Evolutionary conservation across 352 stramenopile species (phyloP), one percentile per base, ranked within the genome.

Genomic region (Globisporangium splendens): DNA sequence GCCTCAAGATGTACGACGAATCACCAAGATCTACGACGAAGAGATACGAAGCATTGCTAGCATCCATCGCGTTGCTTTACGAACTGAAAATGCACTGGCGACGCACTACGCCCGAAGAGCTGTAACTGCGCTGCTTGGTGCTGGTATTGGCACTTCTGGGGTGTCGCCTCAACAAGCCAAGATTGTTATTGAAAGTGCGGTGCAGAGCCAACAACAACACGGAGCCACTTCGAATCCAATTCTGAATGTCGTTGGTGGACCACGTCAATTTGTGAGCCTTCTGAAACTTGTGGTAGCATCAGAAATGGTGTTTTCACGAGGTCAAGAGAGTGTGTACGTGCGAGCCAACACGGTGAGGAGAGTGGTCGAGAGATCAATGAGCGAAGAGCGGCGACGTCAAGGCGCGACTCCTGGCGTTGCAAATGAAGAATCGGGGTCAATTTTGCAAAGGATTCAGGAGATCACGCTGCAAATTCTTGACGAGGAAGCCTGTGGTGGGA

Each of bases 1-100:
- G 24, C 77, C 86, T 17, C 83, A 75, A 46, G 73, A 93, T 60
- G 78, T 94, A 44, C 75, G 79, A n/a, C 78, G 86, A 4, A 81
- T 93, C 54, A 86, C 78, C 6, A 77, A 72, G 42, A 87, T 96
- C 42, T 96, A 91, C 44, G 83, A 96, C 44, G 84, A 96, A 60
- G 65, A 72, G 5, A 57, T 94, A 5, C 63, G 83, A 8, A 73
- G 70, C 8, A 77, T 89, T 1, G 50, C 76, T 49, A 93, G 84
- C 55, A 94, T 96, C 41, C 77, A 93, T 61, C 72, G 71, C 8
- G 79, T 94, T 5, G 85, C 83, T 6, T 54, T 92, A 12, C 72
- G 76, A 43, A 96, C 84, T 1, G 86, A 96, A 58, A 83, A 87
- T 48, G 86, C 86, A 1, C 72, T 96, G 0, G 89, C 83, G 1